A percentile compares a stretch with the other conserved stretches of the same genome.
Evolutionary conservation across 192 early-diverging fungal species (phyloP).

Genomic region (Spizellomyces punctatus): DNA sequence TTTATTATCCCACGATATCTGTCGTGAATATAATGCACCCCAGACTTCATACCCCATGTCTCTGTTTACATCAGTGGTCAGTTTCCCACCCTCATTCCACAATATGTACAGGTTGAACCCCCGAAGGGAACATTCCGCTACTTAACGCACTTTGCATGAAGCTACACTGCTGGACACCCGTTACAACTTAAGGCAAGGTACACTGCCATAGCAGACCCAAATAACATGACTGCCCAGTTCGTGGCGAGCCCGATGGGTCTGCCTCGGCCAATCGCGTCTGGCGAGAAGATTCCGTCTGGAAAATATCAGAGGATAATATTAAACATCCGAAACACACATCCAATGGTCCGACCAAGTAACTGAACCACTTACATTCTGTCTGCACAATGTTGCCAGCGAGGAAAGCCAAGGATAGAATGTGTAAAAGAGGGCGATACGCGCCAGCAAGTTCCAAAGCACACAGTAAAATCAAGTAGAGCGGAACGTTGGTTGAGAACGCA

Average conservation of each 20-base stretch:
- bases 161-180: constrained; percentile 13
- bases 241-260: constrained; percentile 16
- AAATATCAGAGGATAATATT: too few species aligned
- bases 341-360: too few species aligned
- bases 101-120: not conserved
- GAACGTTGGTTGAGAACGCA: constrained; percentile 29
- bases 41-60: too few species aligned
- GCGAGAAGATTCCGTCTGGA: constrained; percentile 16
- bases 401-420: constrained; percentile 34
- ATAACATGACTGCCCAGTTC: constrained; percentile 18
- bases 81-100: too few species aligned
- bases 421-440: constrained; percentile 36
- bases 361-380: constrained; percentile 16
- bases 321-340: too few species aligned
- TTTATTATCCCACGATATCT: too few species aligned
- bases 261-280: constrained; percentile 8
- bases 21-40: too few species aligned
- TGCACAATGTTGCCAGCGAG: constrained; percentile 32
- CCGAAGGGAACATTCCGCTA: not conserved
- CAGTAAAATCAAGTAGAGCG: constrained; percentile 33
- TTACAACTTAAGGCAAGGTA: constrained; percentile 24
- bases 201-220: constrained; percentile 61
- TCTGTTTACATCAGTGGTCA: too few species aligned
- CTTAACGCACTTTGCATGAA: not conserved
- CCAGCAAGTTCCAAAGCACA: constrained; percentile 36